These are phyloP conservation scores for Cystofilobasidium bisporidii DNA, from an alignment of 768 basidiomycete genomes.

Conservation along the genomic window DNA sequence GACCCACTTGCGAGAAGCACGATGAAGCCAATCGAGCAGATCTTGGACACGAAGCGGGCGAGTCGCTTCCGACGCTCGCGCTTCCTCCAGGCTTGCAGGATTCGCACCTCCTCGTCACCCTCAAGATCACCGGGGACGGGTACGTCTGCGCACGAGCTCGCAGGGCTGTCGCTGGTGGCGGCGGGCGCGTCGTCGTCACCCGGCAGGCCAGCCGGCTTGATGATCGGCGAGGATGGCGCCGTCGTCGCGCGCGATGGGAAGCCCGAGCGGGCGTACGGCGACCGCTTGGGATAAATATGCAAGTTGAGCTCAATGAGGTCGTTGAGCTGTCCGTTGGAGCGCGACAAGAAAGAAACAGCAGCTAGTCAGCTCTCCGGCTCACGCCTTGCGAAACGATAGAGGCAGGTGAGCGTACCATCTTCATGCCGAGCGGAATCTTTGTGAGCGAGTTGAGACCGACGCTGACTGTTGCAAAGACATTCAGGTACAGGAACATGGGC, in stretches of 20 bases:
- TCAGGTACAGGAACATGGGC: conserved; percentile 52
- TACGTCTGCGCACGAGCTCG: conserved; percentile 37
- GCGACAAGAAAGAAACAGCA: no score
- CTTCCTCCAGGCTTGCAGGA: conserved; percentile 8
- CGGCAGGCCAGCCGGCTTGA: not conserved
- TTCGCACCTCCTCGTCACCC: not conserved
- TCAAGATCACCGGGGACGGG: conserved; percentile 11
- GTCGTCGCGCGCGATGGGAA: conserved; percentile 14
- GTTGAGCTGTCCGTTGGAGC: conserved; percentile 65
- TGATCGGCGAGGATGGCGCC: not conserved
- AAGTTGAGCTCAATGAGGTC: conserved; percentile 70
- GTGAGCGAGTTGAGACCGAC: conserved; percentile 43
- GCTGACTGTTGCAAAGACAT: conserved; percentile 70
- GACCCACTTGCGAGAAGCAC: conserved; percentile 52
- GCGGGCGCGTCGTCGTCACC: conserved; percentile 24
- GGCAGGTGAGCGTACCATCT: conserved; percentile 19
- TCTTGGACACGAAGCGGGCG: conserved; percentile 47
- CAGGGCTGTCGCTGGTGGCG: not conserved
- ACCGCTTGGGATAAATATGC: conserved; percentile 48
- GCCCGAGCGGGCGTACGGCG: not conserved
- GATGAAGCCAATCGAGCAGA: conserved; percentile 51
- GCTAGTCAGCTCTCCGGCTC: no score
- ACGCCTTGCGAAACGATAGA: no score
- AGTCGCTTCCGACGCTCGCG: conserved; percentile 12
- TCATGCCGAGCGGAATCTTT: conserved; percentile 44